Evolutionary conservation across 2,329 filamentous ascomycete genomes (phyloP), one percentile per base, ranked within the genome.

Genomic region (Rhynchosporium secalis): DNA sequence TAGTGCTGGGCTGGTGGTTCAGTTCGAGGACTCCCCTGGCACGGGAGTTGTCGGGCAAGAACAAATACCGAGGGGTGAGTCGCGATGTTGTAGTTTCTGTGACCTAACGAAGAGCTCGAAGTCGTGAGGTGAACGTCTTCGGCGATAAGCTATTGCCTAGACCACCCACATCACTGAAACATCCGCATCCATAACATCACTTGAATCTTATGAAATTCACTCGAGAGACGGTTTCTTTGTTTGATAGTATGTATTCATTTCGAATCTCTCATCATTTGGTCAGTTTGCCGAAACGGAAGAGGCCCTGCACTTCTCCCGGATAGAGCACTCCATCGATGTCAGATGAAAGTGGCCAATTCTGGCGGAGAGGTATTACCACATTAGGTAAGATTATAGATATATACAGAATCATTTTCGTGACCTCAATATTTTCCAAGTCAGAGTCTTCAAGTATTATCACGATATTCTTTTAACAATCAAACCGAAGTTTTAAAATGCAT

Each of bases 11-110:
- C 55, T 62, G 54, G 60, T 58, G 54, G 55, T 52, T 40, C 45
- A 57, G 61, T 62, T 61, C 56, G 65, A 62, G 59, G 59, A 41
- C 45, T 48, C 33, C 26, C 43, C 7, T 60, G 48, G 47, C 54
- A 36, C 9, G 33, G 33, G 33, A 46, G 38, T 20, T 46, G 51
- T 43, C 58, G 56, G 58, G 59, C 56, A 40, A 41, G 41, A 60
- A 62, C 43, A 61, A 45, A 56, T 40, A 47, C 55, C 51, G 40
- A 45, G 62, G 49, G 41, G 45, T 48, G 43, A 41, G 55, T 62
- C 54, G 60, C 9, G 28, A 40, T 56, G 55, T 63, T 60, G 38
- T 60, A 40, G 48, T 57, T 26, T 40, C 31, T 29, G 51, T 54
- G 51, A 54, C 40, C 33, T 54, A 33, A 54, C 51, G 20, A 41